Evolutionary conservation across 371 early-diverging fungal genomes (phyloP), one percentile per base, ranked within the genome.

Genomic region (Circinella minor): DNA sequence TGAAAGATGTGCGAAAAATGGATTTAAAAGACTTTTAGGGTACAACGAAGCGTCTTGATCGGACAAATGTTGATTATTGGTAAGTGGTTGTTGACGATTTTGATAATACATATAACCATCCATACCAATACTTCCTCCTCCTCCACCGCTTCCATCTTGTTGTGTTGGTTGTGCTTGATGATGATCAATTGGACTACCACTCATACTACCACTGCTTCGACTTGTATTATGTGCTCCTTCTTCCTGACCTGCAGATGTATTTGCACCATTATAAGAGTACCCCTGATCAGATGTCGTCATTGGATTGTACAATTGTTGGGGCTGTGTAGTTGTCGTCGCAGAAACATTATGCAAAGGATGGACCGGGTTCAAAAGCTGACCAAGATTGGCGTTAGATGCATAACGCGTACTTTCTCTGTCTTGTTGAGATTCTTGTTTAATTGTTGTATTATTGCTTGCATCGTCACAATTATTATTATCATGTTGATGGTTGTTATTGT

Each of bases 301-400:
- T 57, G 57, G 57, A 57, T 57, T 43, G 43, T 43, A 43, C 43
- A 43, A 11, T 11, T 43, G 43, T 43, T 54, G 46, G 36, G 43
- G 69, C 43, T 62, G 63, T 4, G 63, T 48, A 9, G 47, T 20
- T 13, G 63, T 48, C n/a, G 55, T 37, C 14, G n/a, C 11, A 36
- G 65, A 54, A 48, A 46, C 64, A 38, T 48, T 59, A 54, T 72
- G 70, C 11, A 81, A 60, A 14, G 81, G 79, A 63, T 81, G 79
- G 27, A 81, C 75, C 20, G 81, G 81, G 65, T 81, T 81, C 13
- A 81, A 65, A 34, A 81, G 51, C 37, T 78, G 81, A 17, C 81
- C 81, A 20, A 79, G 69, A 55, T 81, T 71, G n/a, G 81, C 76
- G 61, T 78, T 80, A 36, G 78, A 71, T 15, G 75, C 71, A 59